Base-by-base conservation (phyloP, 2,329 filamentous ascomycete species). In the Teratosphaeria epicoccoides region DNA sequence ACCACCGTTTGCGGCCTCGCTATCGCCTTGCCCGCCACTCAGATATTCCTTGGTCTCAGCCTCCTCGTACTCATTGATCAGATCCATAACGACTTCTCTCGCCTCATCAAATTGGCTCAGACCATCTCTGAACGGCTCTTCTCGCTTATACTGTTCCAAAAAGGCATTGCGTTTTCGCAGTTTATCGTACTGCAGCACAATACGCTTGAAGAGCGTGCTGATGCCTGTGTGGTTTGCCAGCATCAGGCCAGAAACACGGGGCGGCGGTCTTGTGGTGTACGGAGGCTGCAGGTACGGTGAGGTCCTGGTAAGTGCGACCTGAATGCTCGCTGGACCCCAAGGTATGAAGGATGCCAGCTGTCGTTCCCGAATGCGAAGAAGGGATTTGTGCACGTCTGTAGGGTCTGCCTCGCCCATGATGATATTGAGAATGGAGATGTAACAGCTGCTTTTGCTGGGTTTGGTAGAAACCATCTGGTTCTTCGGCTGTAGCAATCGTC, bases 391-490 rank as follows among this genome's bases (percentile, higher is more conserved):
- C 52, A 98, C 88, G 70, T 98, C 94, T 2, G 91, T 97, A 7
- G 93, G 91, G 67, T 98, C 94, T 37, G 94, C 93, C 70, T 98
- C 93, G 64, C 93, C 93, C 75, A 97, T 93, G 63, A 98, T 98
- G 63, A 98, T 95, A 70, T 98, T 97, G 57, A 98, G 77, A 61
- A 98, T 97, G 46, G 89, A 95, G 66, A 98, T 97, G 74, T 98
- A 98, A 75, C 93, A 98, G 73, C 89, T 96, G 74, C 88, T 94
- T 75, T 97, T 97, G 63, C 86, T 87, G 1, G 91, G 90, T 52
- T 89, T 85, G 22, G 93, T 95, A 23, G 90, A 95, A 45, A 98
- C 93, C 93, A 98, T 98, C 67, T 94, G 84, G 71, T 98, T 98
- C 77, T 98, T 98, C 37, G 93, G 93, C 71, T 98, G 94, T 53